phyloP scores from a whole-genome alignment of 2,329 filamentous ascomycete genomes.

The Aureobasidium uvarum region DNA sequence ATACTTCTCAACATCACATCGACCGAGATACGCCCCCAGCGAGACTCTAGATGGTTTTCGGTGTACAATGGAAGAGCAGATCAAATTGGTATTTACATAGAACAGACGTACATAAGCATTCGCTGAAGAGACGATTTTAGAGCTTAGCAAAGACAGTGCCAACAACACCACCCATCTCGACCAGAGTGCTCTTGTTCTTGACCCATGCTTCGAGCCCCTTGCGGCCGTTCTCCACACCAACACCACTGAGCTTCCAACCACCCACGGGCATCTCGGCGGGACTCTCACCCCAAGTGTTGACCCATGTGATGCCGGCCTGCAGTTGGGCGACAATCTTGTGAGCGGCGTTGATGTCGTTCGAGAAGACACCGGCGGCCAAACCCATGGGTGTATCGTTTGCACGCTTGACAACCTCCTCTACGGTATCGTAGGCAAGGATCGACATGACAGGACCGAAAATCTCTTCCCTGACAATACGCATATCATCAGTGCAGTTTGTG shows the following conservation, averaged over 20 bases:
- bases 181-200: constrained; percentile 80
- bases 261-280: constrained; percentile 91
- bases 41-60: neutral
- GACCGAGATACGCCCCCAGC: neutral
- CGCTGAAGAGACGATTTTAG: neutral
- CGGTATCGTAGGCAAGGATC: constrained; percentile 68
- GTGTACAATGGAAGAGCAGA: neutral
- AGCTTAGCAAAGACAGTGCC: constrained; percentile 70
- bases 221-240: constrained; percentile 83
- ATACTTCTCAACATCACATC: too few relatives aligned
- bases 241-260: constrained; percentile 86
- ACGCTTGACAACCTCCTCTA: constrained; percentile 67
- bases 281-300: constrained; percentile 91
- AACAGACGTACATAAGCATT: neutral
- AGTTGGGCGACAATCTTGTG: constrained; percentile 69
- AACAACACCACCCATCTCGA: constrained; percentile 72
- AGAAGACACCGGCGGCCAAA: constrained; percentile 81
- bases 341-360: constrained; percentile 68
- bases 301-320: constrained; percentile 85
- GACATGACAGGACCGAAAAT: constrained; percentile 89
- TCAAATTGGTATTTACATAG: constrained; percentile 3
- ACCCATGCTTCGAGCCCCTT: constrained; percentile 79
- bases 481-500: constrained; percentile 77
- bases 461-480: constrained; percentile 77
- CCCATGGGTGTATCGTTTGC: constrained; percentile 77